Conservation (phyloP, 202 grass and related monocot genomes). For the Bolboschoenoplectus hybrid region DNA sequence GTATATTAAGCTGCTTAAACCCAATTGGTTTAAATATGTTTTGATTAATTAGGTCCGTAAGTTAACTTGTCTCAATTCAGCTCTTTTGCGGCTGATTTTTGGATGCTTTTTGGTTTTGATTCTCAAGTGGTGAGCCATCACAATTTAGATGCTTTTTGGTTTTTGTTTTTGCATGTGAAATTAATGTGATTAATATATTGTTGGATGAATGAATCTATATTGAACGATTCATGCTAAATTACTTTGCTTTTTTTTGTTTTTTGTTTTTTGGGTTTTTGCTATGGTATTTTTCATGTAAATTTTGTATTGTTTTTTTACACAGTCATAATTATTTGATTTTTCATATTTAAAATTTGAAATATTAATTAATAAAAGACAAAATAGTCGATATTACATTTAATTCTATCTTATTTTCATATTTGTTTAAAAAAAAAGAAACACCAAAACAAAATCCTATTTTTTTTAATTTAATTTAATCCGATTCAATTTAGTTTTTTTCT, state of each 20-base stretch:
- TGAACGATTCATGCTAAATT: not conserved
- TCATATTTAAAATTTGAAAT: too few relatives aligned
- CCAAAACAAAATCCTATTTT: too few relatives aligned
- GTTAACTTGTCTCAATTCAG: conserved; percentile 3
- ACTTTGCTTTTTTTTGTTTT: not conserved
- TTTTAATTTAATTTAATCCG: too few relatives aligned
- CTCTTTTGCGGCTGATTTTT: conserved; percentile 17
- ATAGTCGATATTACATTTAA: too few relatives aligned
- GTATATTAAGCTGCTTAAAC: not conserved
- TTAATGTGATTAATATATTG: not conserved
- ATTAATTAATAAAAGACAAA: too few relatives aligned
- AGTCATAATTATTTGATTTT: too few relatives aligned
- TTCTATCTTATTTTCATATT: too few relatives aligned
- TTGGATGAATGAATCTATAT: not conserved
- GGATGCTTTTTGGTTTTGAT: not conserved
- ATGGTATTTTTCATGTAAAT: not conserved
- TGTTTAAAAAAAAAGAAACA: too few relatives aligned
- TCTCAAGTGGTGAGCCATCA: conserved; percentile 30
- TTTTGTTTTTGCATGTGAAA: not conserved
- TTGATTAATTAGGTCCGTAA: not conserved
- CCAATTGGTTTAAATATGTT: conserved; percentile 3
- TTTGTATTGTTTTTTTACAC: too few relatives aligned
- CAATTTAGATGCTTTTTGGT: not conserved
- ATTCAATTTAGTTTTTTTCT: too few relatives aligned
- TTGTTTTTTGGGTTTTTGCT: not conserved